Evolutionary conservation across 345 rosid genomes (phyloP), one percentile per base, ranked within the genome.

Genomic region (Salix udensis): DNA sequence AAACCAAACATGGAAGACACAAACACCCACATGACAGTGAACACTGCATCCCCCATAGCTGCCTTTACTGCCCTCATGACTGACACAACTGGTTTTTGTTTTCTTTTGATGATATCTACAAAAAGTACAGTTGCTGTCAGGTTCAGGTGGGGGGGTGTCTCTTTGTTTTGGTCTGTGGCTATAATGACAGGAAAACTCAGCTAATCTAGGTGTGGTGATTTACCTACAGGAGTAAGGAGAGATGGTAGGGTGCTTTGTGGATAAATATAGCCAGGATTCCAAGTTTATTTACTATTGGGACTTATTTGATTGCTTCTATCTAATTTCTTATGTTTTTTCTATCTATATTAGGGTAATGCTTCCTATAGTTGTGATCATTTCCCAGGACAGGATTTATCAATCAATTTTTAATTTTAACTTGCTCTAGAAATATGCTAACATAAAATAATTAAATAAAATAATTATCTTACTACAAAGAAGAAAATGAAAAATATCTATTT

Each of bases 11-110:
- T 83, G 2, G 97, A 86, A 11, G 97, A 86, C 30, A 78, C 86
- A 68, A 89, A 89, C 28, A 93, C 90, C 98, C 98, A 95, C 81
- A 86, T 65, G 79, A 84, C 91, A 2, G 97, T 91, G 28, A 93
- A 40, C 70, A 88, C 72, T 75, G 82, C 82, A 78, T 95, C 98
- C 3, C 91, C 91, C 12, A 85, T 70, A 16, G 98, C 96, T 14
- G 88, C 80, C 82, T 88, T 90, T 26, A 94, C 68, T 30, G 90
- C 87, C 68, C 89, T 88, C 95, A 92, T 92, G 18, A 11, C 16
- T 31, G 65, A 24, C 67, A 39, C 53, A 58, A 16, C 34, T 21
- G 16, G 28, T 68, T 42, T n/a, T 11, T 23, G 52, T 40, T 21
- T 39, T 67, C 14, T 37, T 34, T 37, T 3, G 40, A 65, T 30